Percentiles rank a stretch among this genome's conserved stretches.
Evolutionary conservation across 768 basidiomycete genomes (phyloP).

Genomic region (Pulveroboletus sp.): DNA sequence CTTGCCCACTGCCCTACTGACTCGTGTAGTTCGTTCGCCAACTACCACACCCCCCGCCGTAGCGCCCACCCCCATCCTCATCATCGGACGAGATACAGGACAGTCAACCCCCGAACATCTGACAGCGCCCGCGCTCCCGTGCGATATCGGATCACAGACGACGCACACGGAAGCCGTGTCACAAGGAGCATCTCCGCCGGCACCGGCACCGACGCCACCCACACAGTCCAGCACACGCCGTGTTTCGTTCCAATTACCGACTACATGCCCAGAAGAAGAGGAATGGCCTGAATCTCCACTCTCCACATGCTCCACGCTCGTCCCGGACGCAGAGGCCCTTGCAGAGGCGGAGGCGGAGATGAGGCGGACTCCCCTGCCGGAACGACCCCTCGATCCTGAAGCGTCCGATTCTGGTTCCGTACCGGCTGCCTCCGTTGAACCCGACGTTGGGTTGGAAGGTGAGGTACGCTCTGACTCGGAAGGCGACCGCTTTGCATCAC

Average conservation of each 20-base stretch:
- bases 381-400: not conserved
- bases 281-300: not conserved
- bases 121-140: not conserved
- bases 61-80: constrained; percentile 1
- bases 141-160: not conserved
- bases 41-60: not conserved
- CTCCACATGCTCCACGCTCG: constrained; percentile 16
- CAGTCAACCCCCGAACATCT: not conserved
- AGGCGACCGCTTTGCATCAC: constrained; percentile 7
- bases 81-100: constrained; percentile 10
- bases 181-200: not conserved
- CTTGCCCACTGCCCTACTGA: not conserved
- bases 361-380: not conserved
- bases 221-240: not conserved
- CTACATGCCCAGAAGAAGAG: not conserved
- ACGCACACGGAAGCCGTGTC: not conserved
- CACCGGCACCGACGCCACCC: no score
- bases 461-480: not conserved
- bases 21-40: not conserved
- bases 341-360: not conserved
- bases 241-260: constrained; percentile 8
- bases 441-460: not conserved
- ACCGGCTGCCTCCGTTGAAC: not conserved
- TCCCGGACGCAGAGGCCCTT: not conserved
- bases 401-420: not conserved